These are phyloP conservation scores for Erythrobasidium yunnanense DNA, from an alignment of 768 basidiomycete species.

Conservation along the genomic window DNA sequence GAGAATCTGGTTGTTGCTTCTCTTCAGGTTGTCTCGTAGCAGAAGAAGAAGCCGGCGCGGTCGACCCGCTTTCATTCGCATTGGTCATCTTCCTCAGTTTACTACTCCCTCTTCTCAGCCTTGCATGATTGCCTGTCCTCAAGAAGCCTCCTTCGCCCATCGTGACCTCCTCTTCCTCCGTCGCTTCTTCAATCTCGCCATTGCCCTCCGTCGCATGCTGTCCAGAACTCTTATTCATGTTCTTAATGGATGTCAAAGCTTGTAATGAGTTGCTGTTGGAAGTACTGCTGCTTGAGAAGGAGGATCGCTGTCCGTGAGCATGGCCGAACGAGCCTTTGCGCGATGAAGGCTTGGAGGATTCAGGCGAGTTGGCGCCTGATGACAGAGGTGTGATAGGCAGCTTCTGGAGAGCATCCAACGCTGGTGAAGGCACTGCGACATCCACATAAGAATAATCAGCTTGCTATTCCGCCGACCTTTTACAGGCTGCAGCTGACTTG, in stretches of 20 bases:
- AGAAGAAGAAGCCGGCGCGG: neutral
- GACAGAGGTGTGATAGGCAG: neutral
- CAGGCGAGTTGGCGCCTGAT: neutral
- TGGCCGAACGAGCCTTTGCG: neutral
- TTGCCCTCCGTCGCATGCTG: neutral
- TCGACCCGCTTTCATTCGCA: neutral
- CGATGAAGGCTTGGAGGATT: no score
- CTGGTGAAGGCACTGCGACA: neutral
- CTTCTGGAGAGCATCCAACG: neutral
- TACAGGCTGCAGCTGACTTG: no score
- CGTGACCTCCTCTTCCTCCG: neutral
- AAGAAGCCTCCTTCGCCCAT: neutral
- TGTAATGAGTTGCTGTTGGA: neutral
- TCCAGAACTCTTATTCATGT: neutral
- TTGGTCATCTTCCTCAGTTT: slow-evolving; percentile 1
- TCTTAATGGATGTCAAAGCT: neutral
- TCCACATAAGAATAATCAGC: no score
- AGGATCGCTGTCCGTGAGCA: neutral
- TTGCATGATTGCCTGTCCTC: neutral
- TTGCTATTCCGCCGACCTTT: no score
- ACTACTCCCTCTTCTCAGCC: slow-evolving; percentile 7
- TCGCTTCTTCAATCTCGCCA: neutral
- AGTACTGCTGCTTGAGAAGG: neutral
- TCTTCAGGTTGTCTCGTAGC: neutral
- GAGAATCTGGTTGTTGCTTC: neutral